Base-by-base conservation (phyloP, 1,284 basidiomycete species). In the Puccinia polysora region DNA sequence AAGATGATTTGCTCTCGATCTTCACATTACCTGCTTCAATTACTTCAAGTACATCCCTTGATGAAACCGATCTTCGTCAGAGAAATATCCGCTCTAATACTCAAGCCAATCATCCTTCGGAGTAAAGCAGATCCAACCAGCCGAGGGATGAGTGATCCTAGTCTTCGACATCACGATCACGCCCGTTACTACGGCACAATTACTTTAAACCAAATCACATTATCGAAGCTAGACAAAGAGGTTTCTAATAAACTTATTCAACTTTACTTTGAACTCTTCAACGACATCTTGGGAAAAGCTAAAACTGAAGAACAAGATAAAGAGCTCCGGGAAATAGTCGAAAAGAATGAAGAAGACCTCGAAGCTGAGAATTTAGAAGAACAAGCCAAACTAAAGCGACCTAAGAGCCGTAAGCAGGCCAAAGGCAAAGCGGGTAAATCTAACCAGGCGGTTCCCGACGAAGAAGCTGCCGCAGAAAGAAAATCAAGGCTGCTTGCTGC, bases 201-300 rank as follows among this genome's bases (percentile, higher is more conserved):
- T 76, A 96, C 93, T 1, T 86, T 97, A 76, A 97, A 97, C 80
- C 95, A 97, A 81, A 88, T 95, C 74, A 87, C 92, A 62, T 84
- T 97, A 40, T 86, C 87, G 0, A 83, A 85, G 5, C 82, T 80
- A 20, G 91, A 94, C 77, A 83, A 86, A 10, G 85, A 86, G 0
- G 89, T 94, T 6, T 90, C 93, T n/a, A 83, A 88, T 62, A 85
- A 87, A 74, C 83, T 98, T 65, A 87, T 98, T 38, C 87, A 92
- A 73, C 84, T 95, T 10, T 98, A 98, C 81, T 99, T 98, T 78
- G 89, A 94, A 81, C 85, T 98, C 77, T 99, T 99, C 82, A 84
- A 89, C 76, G 91, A 92, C 78, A 82, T 95, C 12, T 84, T 96
- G 0, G 88, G 89, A 87, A 73, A 65, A 23, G 76, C 77, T 50